Base-by-base conservation (phyloP, 2,329 filamentous ascomycete genomes). In the Alternaria brassicicola region DNA sequence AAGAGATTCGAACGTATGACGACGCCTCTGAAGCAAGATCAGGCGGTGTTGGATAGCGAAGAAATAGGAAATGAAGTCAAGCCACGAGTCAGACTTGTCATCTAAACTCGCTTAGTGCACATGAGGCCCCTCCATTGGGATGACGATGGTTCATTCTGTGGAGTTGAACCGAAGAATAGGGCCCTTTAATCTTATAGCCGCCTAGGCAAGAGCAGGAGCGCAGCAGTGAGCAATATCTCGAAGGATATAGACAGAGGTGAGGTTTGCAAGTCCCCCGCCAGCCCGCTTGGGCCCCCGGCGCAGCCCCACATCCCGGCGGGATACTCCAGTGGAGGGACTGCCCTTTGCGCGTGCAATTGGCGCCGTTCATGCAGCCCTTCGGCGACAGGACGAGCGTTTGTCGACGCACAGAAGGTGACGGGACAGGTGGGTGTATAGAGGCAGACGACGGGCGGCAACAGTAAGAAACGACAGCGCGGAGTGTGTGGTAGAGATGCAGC, bases 41-140 rank as follows among this genome's bases (percentile, higher is more conserved):
- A 52, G 52, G 65, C 59, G 59, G 59, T 50, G 41, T 19, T 50
- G 43, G 51, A 55, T 36, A 47, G 35, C 28, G 33, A 60, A 60
- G 66, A 67, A 65, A 65, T 63, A 72, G 68, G 71, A 74, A 70
- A 72, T 74, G 70, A 67, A 69, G 67, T 58, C 68, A 68, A 67
- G 72, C 64, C 68, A 67, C 71, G 71, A 75, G 72, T 74, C 72
- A 75, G 71, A 59, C 60, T 49, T 63, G 59, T 68, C 64, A 68
- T 70, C 64, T 64, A 70, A 68, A 54, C 55, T 65, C 41, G 58
- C 57, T 57, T 52, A 55, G 58, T 25, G 49, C 26, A 54, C 62
- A 69, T 73, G 64, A 63, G 58, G 65, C 59, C 64, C 57, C 48
- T 62, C 55, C 36, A 57, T 49, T 25, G 49, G 46, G 52, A 57